Conservation (phyloP, 495 filamentous ascomycete species). For the Podospora conica region DNA sequence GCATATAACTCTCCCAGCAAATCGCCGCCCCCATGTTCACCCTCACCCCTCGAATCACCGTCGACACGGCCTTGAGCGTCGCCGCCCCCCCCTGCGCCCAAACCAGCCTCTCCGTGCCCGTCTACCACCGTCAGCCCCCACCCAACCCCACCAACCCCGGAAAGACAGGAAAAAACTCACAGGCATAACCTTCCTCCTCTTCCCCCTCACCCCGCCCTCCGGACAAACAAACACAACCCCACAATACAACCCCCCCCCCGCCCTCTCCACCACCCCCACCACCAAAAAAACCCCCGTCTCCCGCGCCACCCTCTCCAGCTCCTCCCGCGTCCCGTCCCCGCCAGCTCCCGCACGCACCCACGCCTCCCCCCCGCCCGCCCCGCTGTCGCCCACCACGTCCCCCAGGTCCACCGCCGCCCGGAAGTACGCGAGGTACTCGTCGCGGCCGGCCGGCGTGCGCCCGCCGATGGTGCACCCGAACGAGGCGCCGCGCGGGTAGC, state of each 20-base stretch:
- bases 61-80: slow-evolving; percentile 74
- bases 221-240: slow-evolving; percentile 79
- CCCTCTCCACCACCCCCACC: slow-evolving; percentile 70
- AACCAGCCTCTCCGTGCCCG: slow-evolving; percentile 72
- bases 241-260: slow-evolving; percentile 81
- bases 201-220: slow-evolving; percentile 62
- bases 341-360: slow-evolving; percentile 63
- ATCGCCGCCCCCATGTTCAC: slow-evolving; percentile 54
- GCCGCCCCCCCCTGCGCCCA: slow-evolving; percentile 85
- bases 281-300: slow-evolving; percentile 77
- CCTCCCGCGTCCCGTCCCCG: slow-evolving; percentile 85
- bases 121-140: slow-evolving; percentile 37
- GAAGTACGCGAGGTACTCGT: slow-evolving; percentile 83
- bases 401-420: slow-evolving; percentile 74
- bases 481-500: slow-evolving; percentile 77
- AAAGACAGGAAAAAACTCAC: slow-evolving; percentile 24
- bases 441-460: slow-evolving; percentile 61
- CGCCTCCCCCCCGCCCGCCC: slow-evolving; percentile 58
- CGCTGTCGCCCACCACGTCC: slow-evolving; percentile 59
- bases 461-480: slow-evolving; percentile 72
- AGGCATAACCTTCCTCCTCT: slow-evolving; percentile 93
- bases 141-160: neutral
- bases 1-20: slow-evolving; percentile 99
- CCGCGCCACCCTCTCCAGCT: slow-evolving; percentile 63
- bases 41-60: slow-evolving; percentile 31